Evolutionary conservation across 1,284 basidiomycete species (phyloP).

Genomic region (Tilletia setariae): DNA sequence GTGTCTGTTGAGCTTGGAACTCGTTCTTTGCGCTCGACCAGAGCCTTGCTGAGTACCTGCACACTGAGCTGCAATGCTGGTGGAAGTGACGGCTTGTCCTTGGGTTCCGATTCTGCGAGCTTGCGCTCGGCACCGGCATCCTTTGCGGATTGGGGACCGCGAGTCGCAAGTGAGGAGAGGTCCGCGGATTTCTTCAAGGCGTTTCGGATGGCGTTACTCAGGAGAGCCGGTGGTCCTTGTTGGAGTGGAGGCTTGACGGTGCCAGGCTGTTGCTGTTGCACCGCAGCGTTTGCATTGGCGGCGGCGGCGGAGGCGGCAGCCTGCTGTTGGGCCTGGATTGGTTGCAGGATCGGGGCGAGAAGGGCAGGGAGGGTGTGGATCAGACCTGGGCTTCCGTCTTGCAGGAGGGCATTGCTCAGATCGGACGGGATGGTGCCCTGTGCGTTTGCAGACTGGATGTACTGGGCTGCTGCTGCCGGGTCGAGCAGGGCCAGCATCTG

Average conservation of each 20-base stretch:
- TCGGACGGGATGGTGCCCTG: background rate
- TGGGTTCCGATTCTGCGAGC: too few relatives aligned
- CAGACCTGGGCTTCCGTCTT: background rate
- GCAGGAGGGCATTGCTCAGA: background rate
- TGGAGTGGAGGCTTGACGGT: background rate
- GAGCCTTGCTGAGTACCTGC: too few relatives aligned
- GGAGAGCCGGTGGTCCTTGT: background rate
- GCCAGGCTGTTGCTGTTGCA: background rate
- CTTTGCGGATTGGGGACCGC: too few relatives aligned
- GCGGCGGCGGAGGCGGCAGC: background rate
- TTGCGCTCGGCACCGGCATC: too few relatives aligned
- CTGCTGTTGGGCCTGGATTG: background rate
- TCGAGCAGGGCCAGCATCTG: conserved; percentile 8
- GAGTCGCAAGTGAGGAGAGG: background rate
- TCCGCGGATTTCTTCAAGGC: background rate
- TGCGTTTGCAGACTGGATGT: background rate
- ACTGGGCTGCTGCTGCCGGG: background rate
- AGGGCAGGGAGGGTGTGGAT: background rate
- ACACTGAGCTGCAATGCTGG: too few relatives aligned
- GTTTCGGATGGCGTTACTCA: background rate
- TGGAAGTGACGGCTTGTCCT: too few relatives aligned
- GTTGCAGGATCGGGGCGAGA: conserved; percentile 2
- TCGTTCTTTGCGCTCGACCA: too few relatives aligned
- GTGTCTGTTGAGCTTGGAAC: background rate
- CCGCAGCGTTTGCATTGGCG: background rate